A percentile compares a stretch with the other conserved stretches of the same genome.
phyloP scores from a whole-genome alignment of 129 eudicot genomes.

The Artemisia tridentata region DNA sequence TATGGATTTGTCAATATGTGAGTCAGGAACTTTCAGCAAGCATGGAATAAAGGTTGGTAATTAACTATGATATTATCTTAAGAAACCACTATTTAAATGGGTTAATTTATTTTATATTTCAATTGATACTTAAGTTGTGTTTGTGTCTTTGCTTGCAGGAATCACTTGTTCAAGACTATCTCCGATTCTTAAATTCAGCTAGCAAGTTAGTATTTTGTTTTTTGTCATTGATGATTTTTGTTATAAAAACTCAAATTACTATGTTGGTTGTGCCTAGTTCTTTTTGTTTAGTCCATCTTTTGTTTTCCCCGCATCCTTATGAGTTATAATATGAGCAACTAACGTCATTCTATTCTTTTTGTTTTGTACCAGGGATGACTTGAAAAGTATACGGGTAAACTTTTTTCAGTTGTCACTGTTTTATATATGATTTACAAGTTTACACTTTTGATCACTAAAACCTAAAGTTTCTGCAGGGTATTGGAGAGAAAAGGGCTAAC shows the following conservation, averaged over 20 bases:
- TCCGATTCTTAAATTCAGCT: slow-evolving; percentile 73
- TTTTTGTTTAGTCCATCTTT: neutral
- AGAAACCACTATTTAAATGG: no score
- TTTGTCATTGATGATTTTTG: neutral
- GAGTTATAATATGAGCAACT: neutral
- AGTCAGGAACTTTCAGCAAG: slow-evolving; percentile 47
- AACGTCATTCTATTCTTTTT: slow-evolving; percentile 12
- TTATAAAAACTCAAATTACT: neutral
- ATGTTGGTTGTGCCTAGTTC: neutral
- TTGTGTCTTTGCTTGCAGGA: slow-evolving; percentile 39
- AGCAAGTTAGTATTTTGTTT: slow-evolving; percentile 61
- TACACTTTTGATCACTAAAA: neutral
- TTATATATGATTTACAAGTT: neutral
- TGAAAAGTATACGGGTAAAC: slow-evolving; percentile 62
- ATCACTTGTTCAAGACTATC: slow-evolving; percentile 60
- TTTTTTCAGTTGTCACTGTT: neutral
- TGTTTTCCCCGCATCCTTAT: neutral
- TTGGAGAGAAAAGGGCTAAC: slow-evolving; percentile 84
- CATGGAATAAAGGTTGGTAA: slow-evolving; percentile 66
- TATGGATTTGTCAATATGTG: slow-evolving; percentile 33
- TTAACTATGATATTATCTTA: neutral
- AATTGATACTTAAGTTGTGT: neutral
- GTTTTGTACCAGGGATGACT: slow-evolving; percentile 58
- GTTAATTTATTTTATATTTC: neutral
- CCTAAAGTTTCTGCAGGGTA: slow-evolving; percentile 46